Base-by-base conservation (phyloP, 768 basidiomycete species). In the Pleurotus cornucopiae region DNA sequence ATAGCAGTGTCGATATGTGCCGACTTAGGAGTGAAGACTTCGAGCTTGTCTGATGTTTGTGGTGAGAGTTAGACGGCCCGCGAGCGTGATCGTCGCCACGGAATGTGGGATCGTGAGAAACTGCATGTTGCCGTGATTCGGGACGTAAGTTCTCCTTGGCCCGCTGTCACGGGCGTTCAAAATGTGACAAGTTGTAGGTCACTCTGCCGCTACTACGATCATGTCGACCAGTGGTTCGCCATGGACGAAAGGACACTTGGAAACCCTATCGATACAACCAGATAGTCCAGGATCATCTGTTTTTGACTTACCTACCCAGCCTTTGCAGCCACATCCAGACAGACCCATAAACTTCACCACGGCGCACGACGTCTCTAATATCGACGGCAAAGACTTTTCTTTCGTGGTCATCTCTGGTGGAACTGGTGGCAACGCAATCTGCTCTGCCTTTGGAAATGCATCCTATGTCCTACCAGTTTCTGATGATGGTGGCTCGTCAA, bases 401-500 rank as follows among this genome's bases (percentile, higher is more conserved):
- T 88, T 81, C 66, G 68, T 94, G 5, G 80, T 97, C 49, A 81
- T 98, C 54, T 94, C 92, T 49, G 94, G 94, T 0, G 94, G 94
- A n/a, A 94, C 94, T 34, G 94, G 94, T 41, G 92, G 93, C 48
- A 98, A 98, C 66, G 81, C 89, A 18, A 89, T 98, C 61, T 94
- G 91, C 61, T 76, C 88, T 40, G 91, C 93, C 2, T 97, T 98
- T 65, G 79, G 78, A 2, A 70, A 77, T 14, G 85, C 89, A 20
- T 87, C 84, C 64, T 93, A 94, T 64, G 86, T 94, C 21, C 76
- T 98, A 34, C 95, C 95, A 4, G 91, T 98, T 30, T 95, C 93
- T 5, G 95, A 98, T 66, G 94, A 98, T 67, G 95, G 95, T 1
- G 95, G 95, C 44, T 94, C 91, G 2, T 96, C 94, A 2, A 91